A percentile compares a stretch with the other conserved stretches of the same genome.
phyloP scores from a whole-genome alignment of 345 rosid species.

The Raphanus sativus region DNA sequence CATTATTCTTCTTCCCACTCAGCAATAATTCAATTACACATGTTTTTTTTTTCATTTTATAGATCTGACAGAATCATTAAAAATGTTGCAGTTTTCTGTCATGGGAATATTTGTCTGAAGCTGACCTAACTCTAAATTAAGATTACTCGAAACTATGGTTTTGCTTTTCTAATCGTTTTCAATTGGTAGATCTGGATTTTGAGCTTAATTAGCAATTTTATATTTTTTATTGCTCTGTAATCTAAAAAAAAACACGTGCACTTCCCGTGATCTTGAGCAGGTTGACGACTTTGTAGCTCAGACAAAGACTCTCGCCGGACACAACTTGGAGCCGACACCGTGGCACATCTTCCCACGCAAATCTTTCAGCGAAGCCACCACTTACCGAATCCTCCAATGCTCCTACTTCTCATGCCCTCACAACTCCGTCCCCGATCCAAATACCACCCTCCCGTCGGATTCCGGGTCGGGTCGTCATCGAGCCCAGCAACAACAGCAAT shows the following conservation, averaged over 20 bases:
- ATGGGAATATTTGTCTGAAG: not conserved
- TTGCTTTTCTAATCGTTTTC: not conserved
- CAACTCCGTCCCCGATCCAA: slow-evolving; percentile 18
- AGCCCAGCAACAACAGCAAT: slow-evolving; percentile 25
- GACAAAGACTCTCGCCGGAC: slow-evolving; percentile 76
- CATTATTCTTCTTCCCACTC: not conserved
- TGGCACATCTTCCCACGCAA: slow-evolving; percentile 81
- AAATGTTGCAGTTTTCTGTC: not conserved
- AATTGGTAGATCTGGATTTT: slow-evolving; percentile 11
- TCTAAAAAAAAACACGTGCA: slow-evolving; percentile 3
- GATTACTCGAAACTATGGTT: not conserved
- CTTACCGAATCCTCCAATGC: slow-evolving; percentile 78
- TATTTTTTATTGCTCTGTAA: not conserved
- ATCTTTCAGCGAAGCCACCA: slow-evolving; percentile 49
- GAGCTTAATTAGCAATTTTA: not conserved
- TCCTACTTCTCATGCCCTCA: slow-evolving; percentile 75
- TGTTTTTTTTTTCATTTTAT: not conserved
- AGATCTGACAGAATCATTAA: slow-evolving; percentile 3
- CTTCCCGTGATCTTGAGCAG: slow-evolving; percentile 30
- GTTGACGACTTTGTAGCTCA: slow-evolving; percentile 59
- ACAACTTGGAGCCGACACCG: slow-evolving; percentile 89
- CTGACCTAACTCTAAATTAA: slow-evolving; percentile 3
- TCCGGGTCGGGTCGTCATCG: slow-evolving; percentile 27
- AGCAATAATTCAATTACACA: not conserved
- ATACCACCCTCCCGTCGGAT: not conserved